Conservation (phyloP, 495 filamentous ascomycete genomes). For the Tetracladium setigerum region DNA sequence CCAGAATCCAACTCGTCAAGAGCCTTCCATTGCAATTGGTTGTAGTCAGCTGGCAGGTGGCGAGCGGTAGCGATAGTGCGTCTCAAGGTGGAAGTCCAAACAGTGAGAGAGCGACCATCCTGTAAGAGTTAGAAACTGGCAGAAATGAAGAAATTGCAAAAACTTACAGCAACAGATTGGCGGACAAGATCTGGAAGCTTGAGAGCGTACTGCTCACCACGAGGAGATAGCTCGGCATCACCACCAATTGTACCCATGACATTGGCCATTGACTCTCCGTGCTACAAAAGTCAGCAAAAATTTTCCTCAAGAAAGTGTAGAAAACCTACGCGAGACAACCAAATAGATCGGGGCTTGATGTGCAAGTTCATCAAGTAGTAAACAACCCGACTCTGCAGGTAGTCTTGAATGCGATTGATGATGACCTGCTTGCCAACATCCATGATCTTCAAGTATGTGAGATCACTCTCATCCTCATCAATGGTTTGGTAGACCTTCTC, state of each 20-base stretch:
- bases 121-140: constrained; percentile 11
- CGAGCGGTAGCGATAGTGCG: constrained; percentile 89
- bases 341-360: constrained; percentile 94
- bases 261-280: constrained; percentile 92
- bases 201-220: constrained; percentile 78
- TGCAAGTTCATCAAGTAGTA: constrained; percentile 99
- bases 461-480: constrained; percentile 66
- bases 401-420: constrained; percentile 95
- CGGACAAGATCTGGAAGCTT: constrained; percentile 74
- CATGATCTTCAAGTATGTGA: constrained; percentile 95
- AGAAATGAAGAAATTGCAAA: not conserved
- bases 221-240: constrained; percentile 77
- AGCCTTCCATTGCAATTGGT: constrained; percentile 96
- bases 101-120: constrained; percentile 71
- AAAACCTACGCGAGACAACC: constrained; percentile 79
- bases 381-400: constrained; percentile 88
- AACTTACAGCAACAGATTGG: constrained; percentile 63
- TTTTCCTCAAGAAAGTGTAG: not conserved
- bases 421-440: constrained; percentile 91
- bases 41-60: constrained; percentile 66
- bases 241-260: constrained; percentile 83
- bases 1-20: constrained; percentile 95
- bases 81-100: constrained; percentile 94
- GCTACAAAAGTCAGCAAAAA: constrained; percentile 38
- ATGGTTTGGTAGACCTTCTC: constrained; percentile 93